Evolutionary conservation across 2,329 filamentous ascomycete genomes (phyloP), one percentile per base, ranked within the genome.

Genomic region (Pestalotiopsis fici): DNA sequence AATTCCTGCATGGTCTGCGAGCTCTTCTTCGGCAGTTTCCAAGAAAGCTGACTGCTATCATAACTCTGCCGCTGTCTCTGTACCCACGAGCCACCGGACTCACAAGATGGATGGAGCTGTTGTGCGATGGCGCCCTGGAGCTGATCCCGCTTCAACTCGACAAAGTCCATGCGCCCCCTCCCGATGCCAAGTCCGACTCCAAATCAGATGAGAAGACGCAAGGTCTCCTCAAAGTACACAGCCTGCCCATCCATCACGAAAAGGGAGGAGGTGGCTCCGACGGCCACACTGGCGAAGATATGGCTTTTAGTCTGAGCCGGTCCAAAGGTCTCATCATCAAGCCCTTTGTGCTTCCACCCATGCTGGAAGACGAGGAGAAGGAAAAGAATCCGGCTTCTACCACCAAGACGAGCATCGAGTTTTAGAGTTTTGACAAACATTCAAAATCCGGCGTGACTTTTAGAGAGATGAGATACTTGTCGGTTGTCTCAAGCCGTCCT

Each of bases 291-390:
- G 90, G 93, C 27, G 93, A 97, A 75, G 94, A 98, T 79, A 87
- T 97, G 79, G 94, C 94, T 4, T 99, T 99, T 78, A 95, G 90
- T 69, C 81, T 99, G 64, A 97, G 94, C 78, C 86, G 93, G 74
- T 87, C 88, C 2, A 90, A 88, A 73, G 95, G 93, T 64, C 89
- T 99, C 71, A 87, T 93, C 50, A 94, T 99, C 70, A 93, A 91
- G 74, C 94, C 94, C 0, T 98, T 94, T 79, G 96, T 92, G 77
- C 83, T 99, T 56, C 96, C 96, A 28, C 96, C 96, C 0, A 84
- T 95, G 54, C 93, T 94, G 65, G 93, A 92, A 2, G 93, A 94
- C 71, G 93, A 94, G 71, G 81, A 83, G 31, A 79, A 76, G 66
- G 77, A 79, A 50, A 77, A 75, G 65, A 77, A 80, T 47, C 77